phyloP scores from a whole-genome alignment of 176 grass and related monocot genomes.

The Otatea glauca region DNA sequence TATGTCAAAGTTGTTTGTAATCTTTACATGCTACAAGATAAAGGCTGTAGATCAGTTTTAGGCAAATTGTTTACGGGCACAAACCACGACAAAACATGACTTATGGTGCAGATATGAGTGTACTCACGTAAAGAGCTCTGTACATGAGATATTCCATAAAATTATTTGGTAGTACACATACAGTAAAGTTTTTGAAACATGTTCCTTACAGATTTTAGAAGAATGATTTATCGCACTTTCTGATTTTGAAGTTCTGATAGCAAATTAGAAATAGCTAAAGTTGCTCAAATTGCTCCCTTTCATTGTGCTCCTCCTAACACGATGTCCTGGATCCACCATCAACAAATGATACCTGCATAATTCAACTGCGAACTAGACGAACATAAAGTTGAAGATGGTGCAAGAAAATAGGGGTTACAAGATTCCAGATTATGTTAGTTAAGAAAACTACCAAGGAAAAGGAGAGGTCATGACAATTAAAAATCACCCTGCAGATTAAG shows the following conservation, averaged over 20 bases:
- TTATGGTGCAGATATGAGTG: conserved; percentile 15
- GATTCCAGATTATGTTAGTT: neutral
- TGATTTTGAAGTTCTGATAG: neutral
- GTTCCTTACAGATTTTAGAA: neutral
- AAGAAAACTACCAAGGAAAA: conserved; percentile 7
- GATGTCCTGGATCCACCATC: neutral
- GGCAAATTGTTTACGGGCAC: neutral
- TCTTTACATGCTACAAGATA: neutral
- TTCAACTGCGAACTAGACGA: neutral
- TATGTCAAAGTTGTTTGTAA: neutral
- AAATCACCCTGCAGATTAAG: neutral
- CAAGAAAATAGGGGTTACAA: neutral
- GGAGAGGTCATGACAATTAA: conserved; percentile 1
- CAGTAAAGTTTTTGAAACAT: neutral
- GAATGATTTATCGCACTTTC: neutral
- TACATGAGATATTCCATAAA: conserved; percentile 15
- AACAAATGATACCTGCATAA: conserved; percentile 11
- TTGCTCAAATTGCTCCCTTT: neutral
- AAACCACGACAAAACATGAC: neutral
- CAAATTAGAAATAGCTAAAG: conserved; percentile 19
- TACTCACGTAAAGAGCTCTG: neutral
- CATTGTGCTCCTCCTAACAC: conserved; percentile 17
- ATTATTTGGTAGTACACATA: neutral
- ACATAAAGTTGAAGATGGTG: conserved; percentile 6
- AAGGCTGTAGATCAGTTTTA: neutral